These are phyloP conservation scores for Alternaria arborescens DNA, from an alignment of 2,329 filamentous ascomycete species.

Conservation along the genomic window DNA sequence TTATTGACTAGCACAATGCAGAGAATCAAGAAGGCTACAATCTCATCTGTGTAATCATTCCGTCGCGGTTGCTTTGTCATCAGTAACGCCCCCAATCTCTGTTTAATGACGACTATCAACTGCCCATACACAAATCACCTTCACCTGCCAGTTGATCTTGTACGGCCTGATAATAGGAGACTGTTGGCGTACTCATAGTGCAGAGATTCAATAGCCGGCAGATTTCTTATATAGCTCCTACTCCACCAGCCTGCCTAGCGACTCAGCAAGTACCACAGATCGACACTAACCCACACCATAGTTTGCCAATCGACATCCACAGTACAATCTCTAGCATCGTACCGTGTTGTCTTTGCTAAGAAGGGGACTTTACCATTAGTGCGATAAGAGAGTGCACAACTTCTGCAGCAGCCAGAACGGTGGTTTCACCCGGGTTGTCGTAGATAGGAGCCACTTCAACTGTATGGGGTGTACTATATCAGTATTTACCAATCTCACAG, in stretches of 20 bases:
- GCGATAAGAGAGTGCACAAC: conserved; percentile 61
- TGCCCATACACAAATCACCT: neutral
- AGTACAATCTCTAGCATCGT: neutral
- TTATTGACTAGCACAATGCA: neutral
- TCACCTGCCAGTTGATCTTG: neutral
- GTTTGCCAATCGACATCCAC: neutral
- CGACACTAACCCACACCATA: neutral
- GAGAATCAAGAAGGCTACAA: neutral
- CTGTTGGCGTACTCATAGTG: neutral
- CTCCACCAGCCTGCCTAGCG: neutral
- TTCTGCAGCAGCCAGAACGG: conserved; percentile 64
- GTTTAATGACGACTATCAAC: neutral
- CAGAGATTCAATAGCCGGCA: neutral
- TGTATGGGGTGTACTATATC: conserved; percentile 22
- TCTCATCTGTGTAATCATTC: neutral
- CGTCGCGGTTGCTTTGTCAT: neutral
- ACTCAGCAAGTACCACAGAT: neutral
- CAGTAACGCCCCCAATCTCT: neutral
- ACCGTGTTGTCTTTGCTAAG: conserved; percentile 22
- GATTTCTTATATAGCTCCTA: neutral
- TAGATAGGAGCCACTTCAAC: conserved; percentile 70
- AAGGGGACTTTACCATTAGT: conserved; percentile 57
- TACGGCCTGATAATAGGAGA: neutral
- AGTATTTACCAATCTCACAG: conserved; percentile 1
- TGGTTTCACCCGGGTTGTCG: conserved; percentile 68